Conservation (phyloP, 176 grass and related monocot species). For the Puccinellia tenuiflora region DNA sequence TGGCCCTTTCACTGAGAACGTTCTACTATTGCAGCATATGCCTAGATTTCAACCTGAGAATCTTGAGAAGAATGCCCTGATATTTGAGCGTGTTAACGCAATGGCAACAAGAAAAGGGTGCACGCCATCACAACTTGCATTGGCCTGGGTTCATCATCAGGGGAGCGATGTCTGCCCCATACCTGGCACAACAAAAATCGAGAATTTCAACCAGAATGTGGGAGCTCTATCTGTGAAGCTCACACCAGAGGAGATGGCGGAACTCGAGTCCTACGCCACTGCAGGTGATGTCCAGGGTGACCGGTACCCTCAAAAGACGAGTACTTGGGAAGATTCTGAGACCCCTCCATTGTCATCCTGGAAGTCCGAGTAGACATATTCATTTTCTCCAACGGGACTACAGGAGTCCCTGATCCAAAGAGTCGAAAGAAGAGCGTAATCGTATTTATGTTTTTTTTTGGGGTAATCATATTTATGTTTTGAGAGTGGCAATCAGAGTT, state of each 20-base stretch:
- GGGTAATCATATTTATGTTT: neutral
- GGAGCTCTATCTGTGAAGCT: constrained; percentile 34
- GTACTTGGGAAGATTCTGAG: constrained; percentile 37
- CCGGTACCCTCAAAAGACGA: no score
- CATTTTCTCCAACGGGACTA: neutral
- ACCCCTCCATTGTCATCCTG: constrained; percentile 38
- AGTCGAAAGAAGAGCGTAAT: neutral
- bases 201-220: constrained; percentile 40
- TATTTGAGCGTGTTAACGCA: constrained; percentile 29
- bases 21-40: neutral
- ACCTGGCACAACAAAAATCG: constrained; percentile 50
- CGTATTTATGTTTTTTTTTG: neutral
- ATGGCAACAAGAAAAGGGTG: constrained; percentile 44
- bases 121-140: constrained; percentile 52
- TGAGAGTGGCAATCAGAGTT: neutral
- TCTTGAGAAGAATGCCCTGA: constrained; percentile 23
- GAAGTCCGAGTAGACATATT: neutral
- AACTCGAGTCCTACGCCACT: constrained; percentile 27
- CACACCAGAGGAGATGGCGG: constrained; percentile 22
- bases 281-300: constrained; percentile 16
- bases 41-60: constrained; percentile 38
- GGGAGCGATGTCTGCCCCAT: constrained; percentile 48
- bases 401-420: neutral
- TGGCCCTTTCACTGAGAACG: neutral
- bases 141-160: constrained; percentile 57